Evolutionary conservation across 345 rosid genomes (phyloP).

Genomic region (Trapa incisa): DNA sequence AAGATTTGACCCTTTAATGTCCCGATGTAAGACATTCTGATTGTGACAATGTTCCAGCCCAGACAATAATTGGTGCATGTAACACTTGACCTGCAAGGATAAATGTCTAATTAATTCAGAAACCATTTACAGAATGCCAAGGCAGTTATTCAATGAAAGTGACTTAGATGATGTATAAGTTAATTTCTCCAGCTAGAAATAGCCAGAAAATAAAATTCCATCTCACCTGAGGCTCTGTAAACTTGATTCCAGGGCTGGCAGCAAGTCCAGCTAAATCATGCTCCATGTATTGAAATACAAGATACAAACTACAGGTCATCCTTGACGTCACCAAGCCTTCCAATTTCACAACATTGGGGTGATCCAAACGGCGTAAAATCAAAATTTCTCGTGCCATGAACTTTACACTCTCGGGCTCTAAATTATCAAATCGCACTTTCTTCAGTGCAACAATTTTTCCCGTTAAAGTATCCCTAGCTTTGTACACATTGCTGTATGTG

Average conservation of each 20-base stretch:
- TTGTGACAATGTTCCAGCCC: constrained; percentile 76
- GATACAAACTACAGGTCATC: constrained; percentile 77
- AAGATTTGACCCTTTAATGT: constrained; percentile 80
- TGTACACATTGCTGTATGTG: constrained; percentile 85
- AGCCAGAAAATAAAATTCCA: neutral
- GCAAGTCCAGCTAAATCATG: constrained; percentile 83
- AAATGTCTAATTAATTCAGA: neutral
- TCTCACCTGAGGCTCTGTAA: constrained; percentile 58
- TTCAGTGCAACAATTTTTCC: constrained; percentile 70
- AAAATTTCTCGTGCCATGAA: constrained; percentile 81
- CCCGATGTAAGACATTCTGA: constrained; percentile 61
- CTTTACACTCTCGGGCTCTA: constrained; percentile 81
- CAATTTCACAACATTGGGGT: constrained; percentile 60
- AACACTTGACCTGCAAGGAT: constrained; percentile 53
- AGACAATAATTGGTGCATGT: constrained; percentile 51
- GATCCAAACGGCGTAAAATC: constrained; percentile 59
- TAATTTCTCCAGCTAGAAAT: neutral
- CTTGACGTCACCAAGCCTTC: constrained; percentile 73
- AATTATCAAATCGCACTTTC: constrained; percentile 69
- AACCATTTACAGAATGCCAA: neutral
- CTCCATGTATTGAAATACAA: constrained; percentile 66
- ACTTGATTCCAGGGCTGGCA: constrained; percentile 54
- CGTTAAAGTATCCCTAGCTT: constrained; percentile 66
- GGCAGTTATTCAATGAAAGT: neutral
- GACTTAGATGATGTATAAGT: neutral